phyloP scores from a whole-genome alignment of 306 rosid genomes.

The Cajanus cajan region DNA sequence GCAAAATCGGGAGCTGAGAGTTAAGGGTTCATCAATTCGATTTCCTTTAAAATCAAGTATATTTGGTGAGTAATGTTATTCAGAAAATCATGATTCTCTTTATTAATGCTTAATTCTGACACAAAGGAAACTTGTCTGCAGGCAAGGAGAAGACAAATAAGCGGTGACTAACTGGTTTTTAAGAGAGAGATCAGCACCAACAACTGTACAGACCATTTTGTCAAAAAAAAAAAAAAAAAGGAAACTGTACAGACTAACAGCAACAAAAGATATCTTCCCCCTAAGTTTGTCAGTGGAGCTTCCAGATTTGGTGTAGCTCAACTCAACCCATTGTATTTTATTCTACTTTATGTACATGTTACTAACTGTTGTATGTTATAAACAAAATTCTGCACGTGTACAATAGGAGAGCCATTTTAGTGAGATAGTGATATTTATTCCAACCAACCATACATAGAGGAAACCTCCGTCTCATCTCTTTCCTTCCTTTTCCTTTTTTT shows the following conservation, averaged over 20 bases:
- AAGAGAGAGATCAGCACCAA: constrained; percentile 26
- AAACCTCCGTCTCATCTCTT: neutral
- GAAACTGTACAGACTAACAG: constrained; percentile 44
- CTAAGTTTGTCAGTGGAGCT: constrained; percentile 15
- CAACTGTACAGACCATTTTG: constrained; percentile 28
- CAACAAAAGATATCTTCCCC: constrained; percentile 32
- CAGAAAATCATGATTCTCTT: neutral
- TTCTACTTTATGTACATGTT: constrained; percentile 22
- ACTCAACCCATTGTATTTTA: constrained; percentile 31
- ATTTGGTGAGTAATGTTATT: constrained; percentile 59
- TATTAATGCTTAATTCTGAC: constrained; percentile 32
- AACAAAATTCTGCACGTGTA: constrained; percentile 16
- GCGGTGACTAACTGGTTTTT: constrained; percentile 39
- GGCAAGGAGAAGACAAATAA: constrained; percentile 74
- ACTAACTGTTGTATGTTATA: constrained; percentile 16
- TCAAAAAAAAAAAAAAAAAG: too few species aligned
- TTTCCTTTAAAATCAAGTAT: constrained; percentile 77
- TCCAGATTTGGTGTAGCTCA: constrained; percentile 14
- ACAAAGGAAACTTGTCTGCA: constrained; percentile 24
- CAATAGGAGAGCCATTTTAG: neutral
- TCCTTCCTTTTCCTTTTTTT: neutral
- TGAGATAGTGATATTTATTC: neutral
- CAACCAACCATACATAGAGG: neutral
- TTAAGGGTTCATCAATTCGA: constrained; percentile 72
- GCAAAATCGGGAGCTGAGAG: constrained; percentile 68